Base-by-base conservation (phyloP, 2,329 filamentous ascomycete species). In the Periconia digitata region DNA sequence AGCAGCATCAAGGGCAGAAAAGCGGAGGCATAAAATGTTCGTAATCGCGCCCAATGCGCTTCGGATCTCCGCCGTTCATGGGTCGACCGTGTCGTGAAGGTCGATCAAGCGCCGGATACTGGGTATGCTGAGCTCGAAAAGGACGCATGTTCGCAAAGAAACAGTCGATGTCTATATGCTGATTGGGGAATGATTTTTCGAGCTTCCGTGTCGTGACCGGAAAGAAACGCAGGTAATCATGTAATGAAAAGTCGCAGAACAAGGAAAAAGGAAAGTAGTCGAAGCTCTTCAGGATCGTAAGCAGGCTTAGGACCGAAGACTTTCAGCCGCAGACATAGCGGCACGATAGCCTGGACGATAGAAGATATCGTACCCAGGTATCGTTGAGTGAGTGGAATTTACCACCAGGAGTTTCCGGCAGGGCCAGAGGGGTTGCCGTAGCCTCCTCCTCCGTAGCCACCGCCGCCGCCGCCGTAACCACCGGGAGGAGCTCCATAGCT, bases 371-470 rank as follows among this genome's bases (percentile, higher is more conserved):
- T 46, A 46, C 56, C 61, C 59, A 59, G 61, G 57, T 49, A 50
- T 64, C 67, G 64, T 57, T 49, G 48, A 48, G 54, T 63, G 43
- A 35, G 34, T 46, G 49, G 47, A 8, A 50, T 73, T 66, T 82
- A 83, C 80, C 80, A 90, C 86, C 87, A 89, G 59, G 83, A 85
- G 54, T 84, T 83, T 66, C 82, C 82, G 51, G 82, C 82, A 46
- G 71, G 77, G 57, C 81, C 81, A 58, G 81, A 79, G 61, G 86
- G 85, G 75, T 88, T 86, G 72, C 86, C 86, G 74, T 89, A 89
- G 72, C 82, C 89, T 72, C 82, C 75, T 56, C 74, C 76, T 50
- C 74, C 73, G 49, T 74, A 76, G 36, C 72, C 66, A 44, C 73
- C 69, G 47, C 76, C 76, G 63, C 79, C 79, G 50, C 81, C 85